Conservation (phyloP, 1,284 basidiomycete species). For the Exobasidium rhododendri region DNA sequence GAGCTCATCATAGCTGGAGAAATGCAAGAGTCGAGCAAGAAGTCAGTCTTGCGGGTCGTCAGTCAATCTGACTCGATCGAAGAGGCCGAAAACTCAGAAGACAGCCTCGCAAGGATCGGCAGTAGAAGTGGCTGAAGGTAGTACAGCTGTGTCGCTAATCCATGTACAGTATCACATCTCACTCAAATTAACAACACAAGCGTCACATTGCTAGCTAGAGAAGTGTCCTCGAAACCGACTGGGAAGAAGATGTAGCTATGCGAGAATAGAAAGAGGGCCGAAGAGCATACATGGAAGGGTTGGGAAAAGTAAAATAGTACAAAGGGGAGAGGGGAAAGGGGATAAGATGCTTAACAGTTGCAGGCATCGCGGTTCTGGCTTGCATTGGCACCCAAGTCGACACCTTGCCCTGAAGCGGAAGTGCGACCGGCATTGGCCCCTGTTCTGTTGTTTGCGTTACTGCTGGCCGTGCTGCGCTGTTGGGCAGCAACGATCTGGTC, state of each 20-base stretch:
- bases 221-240: too few species aligned
- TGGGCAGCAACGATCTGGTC: conserved; percentile 34
- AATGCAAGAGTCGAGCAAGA: conserved; percentile 97
- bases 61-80: conserved; percentile 56
- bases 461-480: conserved; percentile 3
- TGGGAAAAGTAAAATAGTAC: not conserved
- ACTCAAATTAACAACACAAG: not conserved
- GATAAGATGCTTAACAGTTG: conserved; percentile 29
- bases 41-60: conserved; percentile 84
- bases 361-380: conserved; percentile 37
- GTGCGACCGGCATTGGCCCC: conserved; percentile 24
- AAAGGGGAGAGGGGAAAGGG: not conserved
- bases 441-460: conserved; percentile 14
- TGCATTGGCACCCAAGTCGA: conserved; percentile 30
- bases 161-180: not conserved
- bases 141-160: not conserved
- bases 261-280: not conserved
- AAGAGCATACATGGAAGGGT: too few species aligned
- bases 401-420: conserved; percentile 25
- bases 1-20: conserved; percentile 97
- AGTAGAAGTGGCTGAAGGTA: conserved; percentile 14
- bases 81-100: conserved; percentile 55
- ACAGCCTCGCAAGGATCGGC: conserved; percentile 23
- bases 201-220: not conserved
- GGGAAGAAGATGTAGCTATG: not conserved